Conservation (phyloP, 768 basidiomycete species). For the Melanogaster broomeanus region DNA sequence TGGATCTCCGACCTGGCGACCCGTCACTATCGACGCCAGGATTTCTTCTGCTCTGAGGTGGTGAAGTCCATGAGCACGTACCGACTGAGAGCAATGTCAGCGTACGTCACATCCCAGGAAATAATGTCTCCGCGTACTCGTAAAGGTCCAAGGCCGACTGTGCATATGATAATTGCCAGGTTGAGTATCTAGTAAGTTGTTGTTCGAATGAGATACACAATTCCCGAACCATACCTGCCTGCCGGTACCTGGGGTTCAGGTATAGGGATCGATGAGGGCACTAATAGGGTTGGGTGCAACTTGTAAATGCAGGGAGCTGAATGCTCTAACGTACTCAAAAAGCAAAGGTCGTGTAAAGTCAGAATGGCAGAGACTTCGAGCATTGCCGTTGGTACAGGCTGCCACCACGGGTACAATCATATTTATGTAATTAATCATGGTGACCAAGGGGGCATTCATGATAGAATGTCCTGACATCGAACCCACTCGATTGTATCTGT, state of each 20-base stretch:
- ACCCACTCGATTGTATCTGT: too few relatives aligned
- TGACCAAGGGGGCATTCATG: too few relatives aligned
- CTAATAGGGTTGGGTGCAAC: too few relatives aligned
- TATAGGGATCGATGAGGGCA: not conserved
- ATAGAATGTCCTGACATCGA: too few relatives aligned
- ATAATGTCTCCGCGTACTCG: not conserved
- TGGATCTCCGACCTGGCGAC: conserved; percentile 58
- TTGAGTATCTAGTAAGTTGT: too few relatives aligned
- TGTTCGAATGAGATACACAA: not conserved
- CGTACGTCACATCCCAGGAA: too few relatives aligned
- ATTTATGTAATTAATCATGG: not conserved
- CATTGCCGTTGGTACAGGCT: too few relatives aligned
- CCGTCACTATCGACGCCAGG: conserved; percentile 64
- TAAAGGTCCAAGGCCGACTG: conserved; percentile 15
- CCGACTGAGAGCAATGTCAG: conserved; percentile 26
- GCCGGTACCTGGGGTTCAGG: not conserved
- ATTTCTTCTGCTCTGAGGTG: conserved; percentile 57
- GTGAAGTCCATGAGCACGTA: conserved; percentile 40
- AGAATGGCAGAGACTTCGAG: too few relatives aligned
- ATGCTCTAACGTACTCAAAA: too few relatives aligned
- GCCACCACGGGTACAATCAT: too few relatives aligned
- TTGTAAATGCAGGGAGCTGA: too few relatives aligned
- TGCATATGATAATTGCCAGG: not conserved
- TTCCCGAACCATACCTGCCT: not conserved
- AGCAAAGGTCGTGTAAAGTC: too few relatives aligned